Conservation (phyloP, 148 eudicot species). For the Rhododendron ferrugineum region DNA sequence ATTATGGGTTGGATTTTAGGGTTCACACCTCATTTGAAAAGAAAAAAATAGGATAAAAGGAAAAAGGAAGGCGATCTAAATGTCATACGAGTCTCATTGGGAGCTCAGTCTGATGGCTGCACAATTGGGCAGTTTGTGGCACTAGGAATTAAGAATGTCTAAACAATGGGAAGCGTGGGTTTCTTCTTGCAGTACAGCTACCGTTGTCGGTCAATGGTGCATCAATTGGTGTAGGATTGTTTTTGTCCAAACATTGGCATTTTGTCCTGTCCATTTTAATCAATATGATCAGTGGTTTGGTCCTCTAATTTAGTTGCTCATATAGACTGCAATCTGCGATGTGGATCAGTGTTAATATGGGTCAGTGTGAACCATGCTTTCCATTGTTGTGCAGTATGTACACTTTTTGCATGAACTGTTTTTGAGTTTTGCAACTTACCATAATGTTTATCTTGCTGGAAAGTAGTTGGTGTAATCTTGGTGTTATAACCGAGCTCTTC, state of each 20-base stretch:
- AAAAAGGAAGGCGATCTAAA: not conserved
- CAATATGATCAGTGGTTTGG: not conserved
- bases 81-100: not conserved
- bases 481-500: not conserved
- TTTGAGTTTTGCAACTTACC: not conserved
- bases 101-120: not conserved
- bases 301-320: not conserved
- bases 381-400: not conserved
- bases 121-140: not conserved
- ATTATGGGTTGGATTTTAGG: not conserved
- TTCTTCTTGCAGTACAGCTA: not conserved
- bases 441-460: not conserved
- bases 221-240: not conserved
- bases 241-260: not conserved
- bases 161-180: not conserved
- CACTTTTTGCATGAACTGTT: not conserved
- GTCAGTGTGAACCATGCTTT: not conserved
- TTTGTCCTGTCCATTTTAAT: not conserved
- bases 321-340: not conserved
- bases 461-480: not conserved
- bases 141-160: not conserved
- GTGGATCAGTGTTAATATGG: conserved; percentile 3
- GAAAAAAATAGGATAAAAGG: not conserved
- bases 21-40: not conserved
- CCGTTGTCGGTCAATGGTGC: not conserved